A percentile compares a stretch with the other conserved stretches of the same genome.
These are phyloP conservation scores for Fusarium napiforme DNA, from an alignment of 2,329 filamentous ascomycete genomes.

Conservation along the genomic window DNA sequence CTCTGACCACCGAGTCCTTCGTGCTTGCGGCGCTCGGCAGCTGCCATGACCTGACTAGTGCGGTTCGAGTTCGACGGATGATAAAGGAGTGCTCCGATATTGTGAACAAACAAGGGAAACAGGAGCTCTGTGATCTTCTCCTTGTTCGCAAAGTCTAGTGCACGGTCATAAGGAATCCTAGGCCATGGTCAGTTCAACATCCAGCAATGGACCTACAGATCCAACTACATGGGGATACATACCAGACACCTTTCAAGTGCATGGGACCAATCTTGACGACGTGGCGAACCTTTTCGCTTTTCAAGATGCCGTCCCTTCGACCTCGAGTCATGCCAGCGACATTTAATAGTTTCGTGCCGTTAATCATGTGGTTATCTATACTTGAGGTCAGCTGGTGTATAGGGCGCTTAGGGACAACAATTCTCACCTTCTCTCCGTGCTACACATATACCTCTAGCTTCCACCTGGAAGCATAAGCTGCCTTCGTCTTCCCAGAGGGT, in stretches of 20 bases:
- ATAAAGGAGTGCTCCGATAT: constrained; percentile 92
- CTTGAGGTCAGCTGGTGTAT: constrained; percentile 7
- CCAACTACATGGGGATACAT: constrained; percentile 53
- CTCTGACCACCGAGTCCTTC: constrained; percentile 70
- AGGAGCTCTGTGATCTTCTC: constrained; percentile 97
- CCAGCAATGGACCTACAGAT: constrained; percentile 13
- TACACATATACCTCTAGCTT: constrained; percentile 95
- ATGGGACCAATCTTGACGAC: constrained; percentile 99
- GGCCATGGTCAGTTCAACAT: constrained; percentile 41
- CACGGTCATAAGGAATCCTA: constrained; percentile 97
- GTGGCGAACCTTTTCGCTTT: constrained; percentile 96
- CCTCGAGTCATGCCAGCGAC: constrained; percentile 98
- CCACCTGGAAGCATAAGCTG: constrained; percentile 96
- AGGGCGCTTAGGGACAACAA: background rate
- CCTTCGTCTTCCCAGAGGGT: constrained; percentile 99
- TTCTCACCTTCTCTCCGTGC: constrained; percentile 86
- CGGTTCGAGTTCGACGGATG: constrained; percentile 89
- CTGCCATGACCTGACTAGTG: constrained; percentile 88
- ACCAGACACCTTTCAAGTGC: constrained; percentile 98
- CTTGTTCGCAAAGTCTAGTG: constrained; percentile 99
- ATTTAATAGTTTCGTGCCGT: constrained; percentile 95
- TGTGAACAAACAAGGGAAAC: constrained; percentile 97
- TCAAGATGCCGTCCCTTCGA: constrained; percentile 92
- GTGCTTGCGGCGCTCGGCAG: constrained; percentile 80
- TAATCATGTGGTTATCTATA: constrained; percentile 98